These are phyloP conservation scores for Teunomyces kruisii DNA, from an alignment of 805 yeast species.

Conservation along the genomic window DNA sequence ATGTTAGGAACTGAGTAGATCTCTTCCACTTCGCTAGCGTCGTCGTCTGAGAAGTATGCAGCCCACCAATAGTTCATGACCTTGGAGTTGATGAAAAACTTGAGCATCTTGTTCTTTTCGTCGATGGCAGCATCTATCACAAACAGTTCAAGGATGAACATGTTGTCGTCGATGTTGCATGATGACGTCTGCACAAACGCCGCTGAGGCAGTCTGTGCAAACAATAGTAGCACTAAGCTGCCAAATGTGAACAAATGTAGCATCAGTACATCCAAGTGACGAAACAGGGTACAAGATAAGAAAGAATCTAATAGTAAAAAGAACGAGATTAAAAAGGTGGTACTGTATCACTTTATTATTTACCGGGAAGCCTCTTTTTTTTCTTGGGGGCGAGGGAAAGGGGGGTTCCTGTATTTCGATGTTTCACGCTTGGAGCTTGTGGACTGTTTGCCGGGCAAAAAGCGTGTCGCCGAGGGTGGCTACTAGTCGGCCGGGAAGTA, in stretches of 20 bases:
- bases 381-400: too few species aligned
- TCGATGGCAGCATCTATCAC: slow-evolving; percentile 38
- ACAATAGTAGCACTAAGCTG: not conserved
- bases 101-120: slow-evolving; percentile 24
- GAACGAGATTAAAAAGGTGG: too few species aligned
- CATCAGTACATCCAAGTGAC: not conserved
- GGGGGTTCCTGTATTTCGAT: too few species aligned
- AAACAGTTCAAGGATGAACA: slow-evolving; percentile 22
- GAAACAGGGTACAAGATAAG: not conserved
- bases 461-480: too few species aligned
- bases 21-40: not conserved
- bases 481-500: too few species aligned
- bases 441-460: too few species aligned
- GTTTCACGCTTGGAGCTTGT: too few species aligned
- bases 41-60: not conserved
- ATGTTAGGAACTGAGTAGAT: not conserved
- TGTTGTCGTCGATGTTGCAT: slow-evolving; percentile 11
- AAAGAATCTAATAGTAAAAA: too few species aligned
- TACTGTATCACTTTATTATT: too few species aligned
- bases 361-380: too few species aligned
- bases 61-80: slow-evolving; percentile 13
- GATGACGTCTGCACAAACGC: slow-evolving; percentile 1
- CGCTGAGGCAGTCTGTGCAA: not conserved
- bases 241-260: not conserved
- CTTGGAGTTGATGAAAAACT: slow-evolving; percentile 36